Evolutionary conservation across 139 green algal genomes (phyloP).

Genomic region (Picochlorum costavermella): DNA sequence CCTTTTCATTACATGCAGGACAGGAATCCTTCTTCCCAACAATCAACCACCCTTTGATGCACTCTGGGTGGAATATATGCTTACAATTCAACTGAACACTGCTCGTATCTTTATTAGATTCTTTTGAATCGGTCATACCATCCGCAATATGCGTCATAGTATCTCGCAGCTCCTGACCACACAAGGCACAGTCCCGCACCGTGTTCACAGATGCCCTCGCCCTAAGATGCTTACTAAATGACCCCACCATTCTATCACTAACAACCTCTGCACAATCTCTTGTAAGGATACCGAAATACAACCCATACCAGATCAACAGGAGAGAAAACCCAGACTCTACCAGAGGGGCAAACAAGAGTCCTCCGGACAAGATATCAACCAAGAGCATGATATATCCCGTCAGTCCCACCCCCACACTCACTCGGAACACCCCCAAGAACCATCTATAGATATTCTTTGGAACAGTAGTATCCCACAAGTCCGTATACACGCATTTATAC

Average conservation of each 20-base stretch:
- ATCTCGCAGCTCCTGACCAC: constrained; percentile 56
- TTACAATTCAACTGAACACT: constrained; percentile 68
- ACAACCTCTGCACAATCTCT: constrained; percentile 79
- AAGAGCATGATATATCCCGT: constrained; percentile 64
- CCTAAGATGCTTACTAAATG: no score
- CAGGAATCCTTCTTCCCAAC: constrained; percentile 77
- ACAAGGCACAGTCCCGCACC: constrained; percentile 66
- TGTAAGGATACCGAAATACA: constrained; percentile 84
- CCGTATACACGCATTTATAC: constrained; percentile 36
- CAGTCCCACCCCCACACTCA: constrained; percentile 47
- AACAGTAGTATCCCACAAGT: constrained; percentile 43
- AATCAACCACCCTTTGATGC: constrained; percentile 80
- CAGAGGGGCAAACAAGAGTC: constrained; percentile 30
- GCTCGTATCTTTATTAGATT: background rate
- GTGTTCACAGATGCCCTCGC: constrained; percentile 5
- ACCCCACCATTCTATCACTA: constrained; percentile 49
- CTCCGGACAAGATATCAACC: constrained; percentile 49
- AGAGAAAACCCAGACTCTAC: constrained; percentile 22
- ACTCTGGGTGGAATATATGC: constrained; percentile 82
- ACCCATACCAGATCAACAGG: constrained; percentile 58
- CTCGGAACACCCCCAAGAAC: constrained; percentile 57
- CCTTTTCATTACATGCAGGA: constrained; percentile 65
- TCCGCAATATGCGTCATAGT: constrained; percentile 2
- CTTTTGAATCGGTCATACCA: background rate
- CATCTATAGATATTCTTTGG: constrained; percentile 65